Conservation (phyloP, 306 rosid species). For the Crotalaria pallida region DNA sequence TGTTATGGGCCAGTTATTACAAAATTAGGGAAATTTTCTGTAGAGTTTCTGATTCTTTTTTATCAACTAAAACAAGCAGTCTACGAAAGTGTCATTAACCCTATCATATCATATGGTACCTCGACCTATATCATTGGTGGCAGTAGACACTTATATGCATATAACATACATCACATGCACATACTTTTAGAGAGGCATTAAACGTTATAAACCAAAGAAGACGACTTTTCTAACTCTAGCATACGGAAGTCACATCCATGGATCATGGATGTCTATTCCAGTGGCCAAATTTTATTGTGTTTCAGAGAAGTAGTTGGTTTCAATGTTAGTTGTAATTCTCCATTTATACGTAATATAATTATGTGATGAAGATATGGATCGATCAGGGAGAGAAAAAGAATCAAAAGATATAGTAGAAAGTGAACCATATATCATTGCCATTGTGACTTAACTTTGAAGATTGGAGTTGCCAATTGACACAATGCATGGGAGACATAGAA, state of each 20-base stretch:
- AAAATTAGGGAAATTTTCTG: slow-evolving; percentile 39
- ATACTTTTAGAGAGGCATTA: slow-evolving; percentile 41
- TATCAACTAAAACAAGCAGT: slow-evolving; percentile 45
- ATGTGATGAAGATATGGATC: not conserved
- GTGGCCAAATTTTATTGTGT: slow-evolving; percentile 40
- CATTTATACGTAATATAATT: slow-evolving; percentile 32
- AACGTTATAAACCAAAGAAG: slow-evolving; percentile 34
- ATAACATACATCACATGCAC: slow-evolving; percentile 49
- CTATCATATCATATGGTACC: slow-evolving; percentile 35
- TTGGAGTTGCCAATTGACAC: slow-evolving; percentile 27
- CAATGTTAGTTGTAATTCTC: slow-evolving; percentile 33
- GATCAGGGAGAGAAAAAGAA: slow-evolving; percentile 4
- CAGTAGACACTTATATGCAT: slow-evolving; percentile 27
- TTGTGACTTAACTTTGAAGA: slow-evolving; percentile 7
- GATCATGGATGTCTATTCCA: slow-evolving; percentile 50
- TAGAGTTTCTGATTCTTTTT: slow-evolving; percentile 40
- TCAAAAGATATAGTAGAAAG: slow-evolving; percentile 21
- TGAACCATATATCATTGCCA: not conserved
- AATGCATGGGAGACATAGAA: slow-evolving; percentile 39
- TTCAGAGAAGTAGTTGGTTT: slow-evolving; percentile 50
- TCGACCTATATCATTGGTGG: slow-evolving; percentile 36
- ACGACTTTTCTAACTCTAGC: slow-evolving; percentile 23
- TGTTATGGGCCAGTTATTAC: slow-evolving; percentile 54
- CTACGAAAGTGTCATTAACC: slow-evolving; percentile 44
- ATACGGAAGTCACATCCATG: slow-evolving; percentile 48